phyloP scores from a whole-genome alignment of 331 rosid species.

The Rosa hybrid region DNA sequence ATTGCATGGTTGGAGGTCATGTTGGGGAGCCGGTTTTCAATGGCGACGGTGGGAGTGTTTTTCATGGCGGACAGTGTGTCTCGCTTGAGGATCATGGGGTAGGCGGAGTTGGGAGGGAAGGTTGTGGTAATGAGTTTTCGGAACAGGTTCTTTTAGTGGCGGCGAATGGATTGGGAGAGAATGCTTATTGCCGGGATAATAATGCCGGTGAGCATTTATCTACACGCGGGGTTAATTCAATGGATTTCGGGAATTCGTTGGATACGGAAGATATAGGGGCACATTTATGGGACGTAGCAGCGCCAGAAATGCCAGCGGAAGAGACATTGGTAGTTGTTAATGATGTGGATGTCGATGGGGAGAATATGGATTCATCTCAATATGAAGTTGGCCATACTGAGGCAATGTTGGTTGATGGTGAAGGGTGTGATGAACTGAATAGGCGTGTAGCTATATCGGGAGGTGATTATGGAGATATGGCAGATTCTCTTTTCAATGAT shows the following conservation, averaged over 20 bases:
- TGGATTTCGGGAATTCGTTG: conserved; percentile 34
- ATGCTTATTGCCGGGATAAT: conserved; percentile 10
- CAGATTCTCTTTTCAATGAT: conserved; percentile 36
- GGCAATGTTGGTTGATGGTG: conserved; percentile 7
- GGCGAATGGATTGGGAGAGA: neutral
- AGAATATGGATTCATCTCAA: conserved; percentile 16
- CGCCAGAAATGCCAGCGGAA: conserved; percentile 46
- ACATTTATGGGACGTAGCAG: conserved; percentile 53
- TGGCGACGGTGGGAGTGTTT: neutral
- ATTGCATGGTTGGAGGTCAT: conserved; percentile 22
- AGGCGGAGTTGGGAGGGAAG: conserved; percentile 7
- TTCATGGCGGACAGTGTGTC: neutral
- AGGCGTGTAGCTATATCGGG: conserved; percentile 29
- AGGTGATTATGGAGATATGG: conserved; percentile 26
- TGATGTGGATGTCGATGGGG: conserved; percentile 36
- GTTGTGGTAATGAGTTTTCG: neutral
- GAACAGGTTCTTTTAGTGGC: conserved; percentile 1
- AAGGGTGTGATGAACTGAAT: conserved; percentile 25
- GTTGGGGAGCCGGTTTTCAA: conserved; percentile 1
- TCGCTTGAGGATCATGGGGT: neutral
- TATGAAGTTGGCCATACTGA: conserved; percentile 13
- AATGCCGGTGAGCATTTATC: conserved; percentile 22
- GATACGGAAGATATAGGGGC: conserved; percentile 42
- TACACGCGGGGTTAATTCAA: conserved; percentile 28
- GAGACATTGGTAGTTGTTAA: conserved; percentile 18